A percentile compares a stretch with the other conserved stretches of the same genome.
These are phyloP conservation scores for Lachancea waltii DNA, from an alignment of 805 yeast genomes.

Conservation along the genomic window DNA sequence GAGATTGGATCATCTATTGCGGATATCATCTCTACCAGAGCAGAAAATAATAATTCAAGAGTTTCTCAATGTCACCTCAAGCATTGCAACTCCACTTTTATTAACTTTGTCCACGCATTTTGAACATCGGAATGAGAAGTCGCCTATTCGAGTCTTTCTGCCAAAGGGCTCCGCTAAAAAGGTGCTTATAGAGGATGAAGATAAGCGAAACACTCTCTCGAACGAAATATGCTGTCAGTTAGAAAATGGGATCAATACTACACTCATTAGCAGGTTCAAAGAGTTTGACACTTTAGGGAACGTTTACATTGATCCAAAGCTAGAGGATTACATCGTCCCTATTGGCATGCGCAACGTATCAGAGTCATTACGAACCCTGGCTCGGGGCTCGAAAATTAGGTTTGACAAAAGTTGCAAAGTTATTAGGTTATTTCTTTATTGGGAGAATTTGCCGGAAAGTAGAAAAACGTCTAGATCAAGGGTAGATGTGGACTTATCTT, in stretches of 20 bases:
- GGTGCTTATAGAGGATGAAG: conserved; percentile 3
- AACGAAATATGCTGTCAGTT: neutral
- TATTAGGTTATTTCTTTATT: conserved; percentile 5
- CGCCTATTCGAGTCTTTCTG: conserved; percentile 5
- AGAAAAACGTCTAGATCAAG: neutral
- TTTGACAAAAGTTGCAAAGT: conserved; percentile 4
- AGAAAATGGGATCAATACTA: neutral
- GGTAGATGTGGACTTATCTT: conserved; percentile 5
- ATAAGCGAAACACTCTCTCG: neutral
- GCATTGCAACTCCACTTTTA: conserved; percentile 6
- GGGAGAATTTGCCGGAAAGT: conserved; percentile 4
- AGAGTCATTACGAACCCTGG: conserved; percentile 1
- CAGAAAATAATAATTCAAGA: neutral
- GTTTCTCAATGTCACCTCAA: conserved; percentile 1
- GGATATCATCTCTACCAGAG: neutral
- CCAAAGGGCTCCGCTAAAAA: conserved; percentile 5
- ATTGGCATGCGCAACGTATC: conserved; percentile 2
- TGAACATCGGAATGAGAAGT: conserved; percentile 1
- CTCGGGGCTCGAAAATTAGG: conserved; percentile 5
- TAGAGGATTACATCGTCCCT: conserved; percentile 1
- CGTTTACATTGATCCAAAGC: conserved; percentile 1
- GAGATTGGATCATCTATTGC: conserved; percentile 6
- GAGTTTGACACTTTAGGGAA: neutral
- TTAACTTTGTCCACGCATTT: conserved; percentile 5
- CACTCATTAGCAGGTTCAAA: neutral